Evolutionary conservation across 495 filamentous ascomycete species (phyloP), one percentile per base, ranked within the genome.

Genomic region (Penicillium odoratum): DNA sequence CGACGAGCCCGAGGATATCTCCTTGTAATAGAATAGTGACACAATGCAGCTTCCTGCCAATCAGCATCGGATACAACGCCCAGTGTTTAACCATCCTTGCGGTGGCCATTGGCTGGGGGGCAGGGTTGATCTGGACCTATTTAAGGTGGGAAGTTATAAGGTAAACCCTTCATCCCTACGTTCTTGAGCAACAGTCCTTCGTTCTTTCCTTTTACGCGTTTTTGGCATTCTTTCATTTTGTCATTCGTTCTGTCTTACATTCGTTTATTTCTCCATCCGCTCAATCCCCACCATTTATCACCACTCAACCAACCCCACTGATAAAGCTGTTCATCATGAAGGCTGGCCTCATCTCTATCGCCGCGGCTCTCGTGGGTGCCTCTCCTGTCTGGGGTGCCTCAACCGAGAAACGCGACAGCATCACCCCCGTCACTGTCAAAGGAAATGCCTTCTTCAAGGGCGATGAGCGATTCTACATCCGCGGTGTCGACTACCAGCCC

Each of bases 401-500:
- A 16, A 70, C 31, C 7, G 48, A 67, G 53, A 60, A 70, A 55
- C 74, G 74, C n/a, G 76, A 74, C 34, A 81, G 61, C 49, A 52
- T 80, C 11, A 77, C 74, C 10, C 69, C 83, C 33, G 75, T 85
- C 77, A 81, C 83, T 46, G 71, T 82, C 77, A 80, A 83, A 76
- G 74, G 86, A 69, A 71, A 85, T 71, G 92, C 93, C 51, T 97
- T 97, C 83, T 97, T 92, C 80, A 81, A 88, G 64, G 92, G 90
- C 55, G 72, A 83, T 59, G 72, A 85, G 10, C 87, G 93, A 58
- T 98, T 96, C 83, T 97, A 97, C 71, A 85, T 98, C 51, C 89
- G 92, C 45, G 93, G 93, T 69, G 87, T 98, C 61, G 93, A 97
- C 80, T 97, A 96, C 75, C 93, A 97, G 71, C 93, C 93, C 49